These are phyloP conservation scores for Cupressus sempervirens DNA, from an alignment of 75 land plant species.

Conservation along the genomic window DNA sequence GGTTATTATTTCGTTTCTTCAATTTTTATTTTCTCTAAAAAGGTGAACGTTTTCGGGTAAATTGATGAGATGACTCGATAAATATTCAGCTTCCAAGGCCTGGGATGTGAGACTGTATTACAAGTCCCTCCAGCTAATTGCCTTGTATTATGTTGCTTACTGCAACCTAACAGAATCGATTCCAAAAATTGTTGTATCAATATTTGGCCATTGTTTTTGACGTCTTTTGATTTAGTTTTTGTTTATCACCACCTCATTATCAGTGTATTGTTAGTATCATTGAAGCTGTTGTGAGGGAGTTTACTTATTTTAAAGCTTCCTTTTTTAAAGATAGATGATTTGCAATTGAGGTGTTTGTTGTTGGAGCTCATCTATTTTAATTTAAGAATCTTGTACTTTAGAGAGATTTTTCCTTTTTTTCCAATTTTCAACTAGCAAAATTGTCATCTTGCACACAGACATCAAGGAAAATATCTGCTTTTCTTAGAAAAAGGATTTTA, in stretches of 20 bases:
- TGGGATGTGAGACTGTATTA: conserved; percentile 6
- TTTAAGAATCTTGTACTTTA: not conserved
- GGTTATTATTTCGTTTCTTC: conserved; percentile 3
- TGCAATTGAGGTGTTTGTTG: not conserved
- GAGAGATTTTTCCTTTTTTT: not conserved
- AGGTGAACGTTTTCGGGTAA: not conserved
- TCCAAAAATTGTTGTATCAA: not conserved
- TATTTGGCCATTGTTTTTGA: not conserved
- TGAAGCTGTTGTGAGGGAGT: not conserved
- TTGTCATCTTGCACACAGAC: not conserved
- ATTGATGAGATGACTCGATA: not conserved
- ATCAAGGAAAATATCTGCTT: not conserved
- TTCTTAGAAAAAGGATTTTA: not conserved
- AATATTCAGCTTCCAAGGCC: conserved; percentile 7
- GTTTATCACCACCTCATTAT: not conserved
- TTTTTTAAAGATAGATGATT: not conserved
- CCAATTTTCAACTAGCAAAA: not conserved
- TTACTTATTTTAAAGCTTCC: not conserved
- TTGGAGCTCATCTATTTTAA: not conserved
- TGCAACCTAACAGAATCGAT: not conserved
- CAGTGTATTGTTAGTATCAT: not conserved
- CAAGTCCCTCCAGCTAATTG: not conserved
- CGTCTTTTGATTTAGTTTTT: not conserved
- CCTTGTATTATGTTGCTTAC: conserved; percentile 3
- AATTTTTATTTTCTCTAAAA: not conserved